phyloP scores from a whole-genome alignment of 2,329 filamentous ascomycete genomes.

The Arthrobotrys megalospora region DNA sequence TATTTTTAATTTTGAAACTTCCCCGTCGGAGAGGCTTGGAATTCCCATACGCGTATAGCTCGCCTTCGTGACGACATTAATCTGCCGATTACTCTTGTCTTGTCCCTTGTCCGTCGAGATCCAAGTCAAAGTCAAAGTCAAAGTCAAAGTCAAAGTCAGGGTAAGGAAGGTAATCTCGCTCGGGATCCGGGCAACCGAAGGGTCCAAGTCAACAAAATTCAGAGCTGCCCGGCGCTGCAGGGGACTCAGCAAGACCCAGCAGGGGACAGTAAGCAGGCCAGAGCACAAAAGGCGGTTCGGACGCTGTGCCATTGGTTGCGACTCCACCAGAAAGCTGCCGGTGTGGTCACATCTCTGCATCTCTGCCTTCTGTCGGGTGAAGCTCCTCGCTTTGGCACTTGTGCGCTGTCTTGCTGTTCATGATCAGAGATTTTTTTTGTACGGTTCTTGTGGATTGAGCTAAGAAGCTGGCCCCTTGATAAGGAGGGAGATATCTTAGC shows the following conservation, averaged over 20 bases:
- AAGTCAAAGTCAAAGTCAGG: neutral
- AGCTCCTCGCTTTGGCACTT: conserved; percentile 50
- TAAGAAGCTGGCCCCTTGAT: neutral
- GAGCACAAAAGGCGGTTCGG: conserved; percentile 19
- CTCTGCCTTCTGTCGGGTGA: conserved; percentile 29
- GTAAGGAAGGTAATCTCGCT: neutral
- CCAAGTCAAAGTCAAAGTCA: too few relatives aligned
- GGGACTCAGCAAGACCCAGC: neutral
- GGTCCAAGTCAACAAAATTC: conserved; percentile 9
- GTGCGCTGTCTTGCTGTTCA: conserved; percentile 20
- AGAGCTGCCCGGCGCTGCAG: neutral
- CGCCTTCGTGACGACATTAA: conserved; percentile 23
- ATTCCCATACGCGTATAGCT: neutral
- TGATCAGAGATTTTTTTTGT: neutral
- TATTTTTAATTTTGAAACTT: neutral
- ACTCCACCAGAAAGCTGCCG: conserved; percentile 5
- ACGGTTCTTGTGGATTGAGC: neutral
- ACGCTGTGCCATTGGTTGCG: conserved; percentile 13
- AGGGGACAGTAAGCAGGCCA: conserved; percentile 2
- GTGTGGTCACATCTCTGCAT: conserved; percentile 31
- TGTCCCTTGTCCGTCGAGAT: neutral
- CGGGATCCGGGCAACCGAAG: conserved; percentile 26
- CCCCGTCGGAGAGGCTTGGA: neutral
- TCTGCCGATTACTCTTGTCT: neutral
- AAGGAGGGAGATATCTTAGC: conserved; percentile 15